Evolutionary conservation across 2,329 filamentous ascomycete genomes (phyloP), one percentile per base, ranked within the genome.

Genomic region (Fusarium sororula): DNA sequence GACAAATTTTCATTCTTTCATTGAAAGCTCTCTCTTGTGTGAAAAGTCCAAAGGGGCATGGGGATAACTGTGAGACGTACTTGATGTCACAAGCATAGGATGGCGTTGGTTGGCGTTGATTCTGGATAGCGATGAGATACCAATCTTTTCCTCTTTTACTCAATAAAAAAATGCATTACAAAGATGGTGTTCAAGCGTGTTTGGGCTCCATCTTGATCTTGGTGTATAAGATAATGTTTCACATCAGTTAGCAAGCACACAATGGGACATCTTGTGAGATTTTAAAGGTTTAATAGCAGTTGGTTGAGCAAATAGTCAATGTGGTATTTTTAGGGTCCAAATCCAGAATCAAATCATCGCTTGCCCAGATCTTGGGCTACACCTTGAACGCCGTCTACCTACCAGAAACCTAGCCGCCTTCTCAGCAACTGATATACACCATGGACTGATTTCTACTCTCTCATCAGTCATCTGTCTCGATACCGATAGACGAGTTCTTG

Each of bases 401-500:
- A 32, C 47, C 30, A 56, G 56, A 14, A 38, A 41, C 28, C 22
- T 18, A 37, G 18, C 50, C 48, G 26, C 61, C 70, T 65, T 48
- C 59, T 32, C 35, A 28, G 45, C 48, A 39, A 44, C 28, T 51
- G 24, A n/a, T 60, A 26, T 35, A 35, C 26, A 30, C 28, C 42
- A 28, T 28, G 10, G 15, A n/a, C 24, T 18, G 20, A n/a, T 42
- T 44, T 26, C 15, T 44, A 28, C 15, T 15, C 26, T 18, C 24
- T 24, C 39, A 30, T 13, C 77, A 82, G 57, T 83, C 82, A 55
- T 84, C 82, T 30, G 77, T 77, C 61, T 84, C 82, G 30, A 84
- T 82, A 55, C 83, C 83, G 35, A 86, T 84, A 17, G 84, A 85
- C 30, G 82, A 82, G 74, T 83, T 83, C 77, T 86, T 86, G 66